Evolutionary conservation across 208 protist species (phyloP).

Genomic region (Crithidia acanthocephali): DNA sequence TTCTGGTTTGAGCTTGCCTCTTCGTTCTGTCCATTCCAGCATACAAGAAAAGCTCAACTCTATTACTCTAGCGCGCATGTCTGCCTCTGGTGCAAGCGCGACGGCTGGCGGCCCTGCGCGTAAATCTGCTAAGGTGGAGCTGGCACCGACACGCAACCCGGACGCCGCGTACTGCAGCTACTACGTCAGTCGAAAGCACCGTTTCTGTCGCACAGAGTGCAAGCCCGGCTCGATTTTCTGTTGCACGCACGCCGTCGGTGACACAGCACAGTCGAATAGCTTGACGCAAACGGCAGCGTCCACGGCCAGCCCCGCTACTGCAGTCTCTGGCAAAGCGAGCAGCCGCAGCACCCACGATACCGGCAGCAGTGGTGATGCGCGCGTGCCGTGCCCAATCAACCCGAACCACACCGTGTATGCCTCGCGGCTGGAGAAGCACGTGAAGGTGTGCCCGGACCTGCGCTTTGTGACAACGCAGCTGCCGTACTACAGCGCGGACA

Average conservation of each 20-base stretch:
- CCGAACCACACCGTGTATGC: conserved; percentile 77
- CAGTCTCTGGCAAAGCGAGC: no score
- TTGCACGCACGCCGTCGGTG: conserved; percentile 47
- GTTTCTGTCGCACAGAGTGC: conserved; percentile 68
- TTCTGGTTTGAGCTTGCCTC: no score
- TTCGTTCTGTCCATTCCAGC: no score
- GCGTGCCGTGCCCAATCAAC: conserved; percentile 83
- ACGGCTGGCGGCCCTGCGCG: background rate
- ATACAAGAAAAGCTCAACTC: no score
- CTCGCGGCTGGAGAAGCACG: conserved; percentile 56
- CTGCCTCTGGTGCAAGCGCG: background rate
- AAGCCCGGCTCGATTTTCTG: conserved; percentile 54
- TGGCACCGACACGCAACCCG: conserved; percentile 45
- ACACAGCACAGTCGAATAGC: background rate
- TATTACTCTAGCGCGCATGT: no score
- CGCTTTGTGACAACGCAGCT: conserved; percentile 49
- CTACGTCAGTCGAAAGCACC: conserved; percentile 68
- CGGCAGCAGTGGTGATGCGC: conserved; percentile 9
- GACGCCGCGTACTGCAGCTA: conserved; percentile 56
- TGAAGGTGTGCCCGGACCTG: conserved; percentile 77
- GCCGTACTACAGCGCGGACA: conserved; percentile 56
- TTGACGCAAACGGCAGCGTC: background rate
- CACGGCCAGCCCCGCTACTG: background rate
- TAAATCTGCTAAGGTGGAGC: conserved; percentile 25
- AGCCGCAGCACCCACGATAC: background rate